Conservation (phyloP, 1,139 yeast species). For the Blastobotrys niveus region DNA sequence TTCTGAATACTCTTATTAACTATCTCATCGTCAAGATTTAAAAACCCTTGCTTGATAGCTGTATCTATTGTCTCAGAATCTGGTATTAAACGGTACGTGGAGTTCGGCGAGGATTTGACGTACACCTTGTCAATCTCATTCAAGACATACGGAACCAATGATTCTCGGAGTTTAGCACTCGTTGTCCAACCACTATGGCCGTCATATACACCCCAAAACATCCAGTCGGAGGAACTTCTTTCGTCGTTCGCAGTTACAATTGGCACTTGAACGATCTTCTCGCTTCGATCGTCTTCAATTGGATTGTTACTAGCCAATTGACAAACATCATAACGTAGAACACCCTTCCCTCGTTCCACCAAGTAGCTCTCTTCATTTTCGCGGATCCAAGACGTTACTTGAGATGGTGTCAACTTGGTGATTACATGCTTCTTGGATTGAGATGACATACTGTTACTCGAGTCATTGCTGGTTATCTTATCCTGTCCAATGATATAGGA, state of each 20-base stretch:
- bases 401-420: constrained; percentile 58
- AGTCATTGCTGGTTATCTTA: constrained; percentile 4
- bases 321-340: constrained; percentile 80
- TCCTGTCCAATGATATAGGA: constrained; percentile 2
- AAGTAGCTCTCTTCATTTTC: constrained; percentile 72
- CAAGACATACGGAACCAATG: constrained; percentile 69
- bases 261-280: constrained; percentile 79
- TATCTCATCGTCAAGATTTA: constrained; percentile 78
- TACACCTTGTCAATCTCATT: constrained; percentile 67
- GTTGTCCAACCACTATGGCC: constrained; percentile 99
- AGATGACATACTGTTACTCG: constrained; percentile 2
- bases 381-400: constrained; percentile 64
- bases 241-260: constrained; percentile 33
- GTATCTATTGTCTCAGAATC: constrained; percentile 64
- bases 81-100: constrained; percentile 47
- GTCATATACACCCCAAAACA: constrained; percentile 92
- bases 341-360: constrained; percentile 86
- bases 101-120: constrained; percentile 35
- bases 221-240: constrained; percentile 66
- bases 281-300: constrained; percentile 90
- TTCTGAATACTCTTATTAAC: constrained; percentile 69
- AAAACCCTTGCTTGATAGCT: constrained; percentile 77
- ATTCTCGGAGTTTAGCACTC: constrained; percentile 73
- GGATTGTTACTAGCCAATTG: constrained; percentile 91
- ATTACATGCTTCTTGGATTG: constrained; percentile 17